Evolutionary conservation across 176 grass and related monocot species (phyloP).

Genomic region (Thalia dealbata): DNA sequence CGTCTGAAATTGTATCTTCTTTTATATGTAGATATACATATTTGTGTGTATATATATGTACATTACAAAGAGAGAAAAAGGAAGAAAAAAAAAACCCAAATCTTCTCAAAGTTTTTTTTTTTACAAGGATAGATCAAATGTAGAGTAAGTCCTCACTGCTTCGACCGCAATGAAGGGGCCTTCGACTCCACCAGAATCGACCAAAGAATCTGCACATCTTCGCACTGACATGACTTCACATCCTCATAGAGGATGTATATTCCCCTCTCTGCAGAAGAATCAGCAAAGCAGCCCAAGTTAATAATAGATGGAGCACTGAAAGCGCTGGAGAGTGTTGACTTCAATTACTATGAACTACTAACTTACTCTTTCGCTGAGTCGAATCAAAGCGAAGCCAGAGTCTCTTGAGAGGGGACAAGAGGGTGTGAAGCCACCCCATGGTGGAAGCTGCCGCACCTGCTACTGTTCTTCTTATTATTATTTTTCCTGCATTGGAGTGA

Average conservation of each 20-base stretch:
- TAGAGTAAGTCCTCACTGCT: neutral
- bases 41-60: neutral
- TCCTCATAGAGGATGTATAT: slow-evolving; percentile 73
- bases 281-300: too few species aligned
- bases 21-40: neutral
- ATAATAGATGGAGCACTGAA: too few species aligned
- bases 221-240: slow-evolving; percentile 59
- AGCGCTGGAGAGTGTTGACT: too few species aligned
- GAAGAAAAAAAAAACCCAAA: neutral
- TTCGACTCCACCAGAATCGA: slow-evolving; percentile 73
- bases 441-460: neutral
- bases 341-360: too few species aligned
- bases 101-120: neutral
- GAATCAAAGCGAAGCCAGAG: slow-evolving; percentile 52
- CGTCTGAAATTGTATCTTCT: neutral
- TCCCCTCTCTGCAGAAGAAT: slow-evolving; percentile 38
- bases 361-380: slow-evolving; percentile 39
- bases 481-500: neutral
- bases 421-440: slow-evolving; percentile 71
- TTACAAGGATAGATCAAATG: neutral
- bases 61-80: neutral
- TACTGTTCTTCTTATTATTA: neutral
- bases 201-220: slow-evolving; percentile 73
- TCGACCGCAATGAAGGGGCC: neutral
- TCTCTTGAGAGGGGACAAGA: slow-evolving; percentile 61